phyloP scores from a whole-genome alignment of 1,139 yeast genomes.

The Pichia sp. region DNA sequence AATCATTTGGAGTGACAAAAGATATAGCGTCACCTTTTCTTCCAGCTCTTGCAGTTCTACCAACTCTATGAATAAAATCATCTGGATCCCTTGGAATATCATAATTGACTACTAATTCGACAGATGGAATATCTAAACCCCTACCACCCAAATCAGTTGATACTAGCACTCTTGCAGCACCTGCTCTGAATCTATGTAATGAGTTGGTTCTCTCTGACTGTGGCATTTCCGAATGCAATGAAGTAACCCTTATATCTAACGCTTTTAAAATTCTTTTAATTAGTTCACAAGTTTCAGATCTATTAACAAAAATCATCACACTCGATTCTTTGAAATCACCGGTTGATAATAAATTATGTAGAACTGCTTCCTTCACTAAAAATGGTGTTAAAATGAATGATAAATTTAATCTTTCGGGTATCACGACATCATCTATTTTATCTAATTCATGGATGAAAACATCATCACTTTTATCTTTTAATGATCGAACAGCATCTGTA shows the following conservation, averaged over 20 bases:
- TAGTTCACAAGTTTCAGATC: conserved; percentile 85
- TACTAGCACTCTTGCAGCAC: conserved; percentile 83
- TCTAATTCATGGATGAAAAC: conserved; percentile 82
- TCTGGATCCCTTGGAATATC: conserved; percentile 97
- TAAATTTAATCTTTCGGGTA: conserved; percentile 66
- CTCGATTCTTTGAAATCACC: conserved; percentile 60
- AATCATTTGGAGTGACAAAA: conserved; percentile 79
- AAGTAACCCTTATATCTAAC: conserved; percentile 74
- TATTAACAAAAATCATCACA: conserved; percentile 82
- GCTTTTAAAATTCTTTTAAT: conserved; percentile 68
- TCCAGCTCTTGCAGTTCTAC: conserved; percentile 99
- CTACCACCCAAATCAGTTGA: conserved; percentile 97
- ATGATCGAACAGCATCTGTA: conserved; percentile 81
- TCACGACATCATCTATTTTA: conserved; percentile 60
- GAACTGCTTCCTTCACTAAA: conserved; percentile 83
- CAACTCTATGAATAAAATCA: conserved; percentile 95
- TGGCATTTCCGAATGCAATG: conserved; percentile 92
- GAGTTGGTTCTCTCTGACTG: conserved; percentile 88
- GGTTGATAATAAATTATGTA: conserved; percentile 59
- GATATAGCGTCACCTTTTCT: conserved; percentile 65
- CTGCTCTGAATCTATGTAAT: conserved; percentile 85
- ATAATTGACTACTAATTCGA: conserved; percentile 79
- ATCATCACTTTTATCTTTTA: conserved; percentile 62
- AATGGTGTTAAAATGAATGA: conserved; percentile 61
- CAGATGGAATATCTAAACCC: conserved; percentile 94